Evolutionary conservation across 306 rosid species (phyloP).

Genomic region (Benincasa hispida): DNA sequence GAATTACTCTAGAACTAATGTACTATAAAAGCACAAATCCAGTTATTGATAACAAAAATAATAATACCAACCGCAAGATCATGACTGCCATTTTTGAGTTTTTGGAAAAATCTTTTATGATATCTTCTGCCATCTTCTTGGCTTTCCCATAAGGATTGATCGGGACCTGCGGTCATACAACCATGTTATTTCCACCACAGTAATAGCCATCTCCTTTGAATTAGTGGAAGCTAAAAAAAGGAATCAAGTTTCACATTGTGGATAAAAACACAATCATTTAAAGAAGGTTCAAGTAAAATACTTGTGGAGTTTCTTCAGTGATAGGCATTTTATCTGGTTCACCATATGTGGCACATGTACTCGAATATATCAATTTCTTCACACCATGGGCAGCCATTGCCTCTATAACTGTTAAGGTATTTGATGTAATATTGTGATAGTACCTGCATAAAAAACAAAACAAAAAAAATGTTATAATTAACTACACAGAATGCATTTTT

Average conservation of each 20-base stretch:
- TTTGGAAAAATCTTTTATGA: conserved; percentile 85
- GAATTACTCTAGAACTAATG: background rate
- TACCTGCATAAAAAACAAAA: conserved; percentile 48
- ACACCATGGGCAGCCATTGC: conserved; percentile 72
- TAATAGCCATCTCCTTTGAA: background rate
- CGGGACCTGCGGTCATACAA: conserved; percentile 43
- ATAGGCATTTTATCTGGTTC: conserved; percentile 98
- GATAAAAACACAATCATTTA: background rate
- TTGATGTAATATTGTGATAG: conserved; percentile 94
- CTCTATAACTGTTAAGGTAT: conserved; percentile 77
- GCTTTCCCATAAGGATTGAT: conserved; percentile 99
- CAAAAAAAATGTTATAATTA: background rate
- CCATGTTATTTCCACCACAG: background rate
- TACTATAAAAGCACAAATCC: background rate
- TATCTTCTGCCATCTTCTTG: conserved; percentile 98
- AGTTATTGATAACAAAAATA: background rate
- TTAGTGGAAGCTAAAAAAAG: background rate
- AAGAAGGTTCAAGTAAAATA: conserved; percentile 6
- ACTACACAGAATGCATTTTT: conserved; percentile 6
- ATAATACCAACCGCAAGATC: conserved; percentile 67
- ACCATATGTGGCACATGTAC: conserved; percentile 98
- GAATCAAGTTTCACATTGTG: background rate
- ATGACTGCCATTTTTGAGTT: conserved; percentile 91
- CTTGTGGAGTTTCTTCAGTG: conserved; percentile 87
- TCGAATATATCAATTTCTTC: conserved; percentile 78